phyloP scores from a whole-genome alignment of 1,284 basidiomycete genomes.

The Taiwanofungus camphoratus region DNA sequence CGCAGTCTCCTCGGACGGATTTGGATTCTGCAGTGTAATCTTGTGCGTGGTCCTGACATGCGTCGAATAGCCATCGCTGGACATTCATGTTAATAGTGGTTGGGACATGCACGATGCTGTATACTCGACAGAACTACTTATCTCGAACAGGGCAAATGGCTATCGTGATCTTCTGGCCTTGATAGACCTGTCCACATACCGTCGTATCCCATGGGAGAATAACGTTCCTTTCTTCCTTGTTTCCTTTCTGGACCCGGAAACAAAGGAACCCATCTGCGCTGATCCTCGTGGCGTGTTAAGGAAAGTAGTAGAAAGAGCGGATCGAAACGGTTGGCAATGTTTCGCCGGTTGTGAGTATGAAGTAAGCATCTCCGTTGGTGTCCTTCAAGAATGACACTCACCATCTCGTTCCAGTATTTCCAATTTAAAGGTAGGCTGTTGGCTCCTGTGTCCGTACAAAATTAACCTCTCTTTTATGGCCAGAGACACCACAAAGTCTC shows the following conservation, averaged over 20 bases:
- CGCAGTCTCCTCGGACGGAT: constrained; percentile 76
- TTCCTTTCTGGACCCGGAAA: constrained; percentile 84
- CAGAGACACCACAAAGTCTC: constrained; percentile 75
- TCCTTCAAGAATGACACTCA: not conserved
- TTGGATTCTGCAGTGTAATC: constrained; percentile 90
- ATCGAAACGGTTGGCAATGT: constrained; percentile 49
- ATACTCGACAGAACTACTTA: constrained; percentile 80
- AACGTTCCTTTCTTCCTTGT: constrained; percentile 92
- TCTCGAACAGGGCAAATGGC: constrained; percentile 89
- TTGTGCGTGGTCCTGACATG: constrained; percentile 46
- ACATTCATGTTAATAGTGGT: constrained; percentile 42
- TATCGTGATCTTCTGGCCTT: constrained; percentile 84
- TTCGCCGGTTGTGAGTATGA: constrained; percentile 90
- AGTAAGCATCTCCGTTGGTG: constrained; percentile 36
- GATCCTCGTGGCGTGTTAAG: constrained; percentile 85
- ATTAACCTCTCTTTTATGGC: not conserved
- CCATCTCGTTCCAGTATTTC: constrained; percentile 64
- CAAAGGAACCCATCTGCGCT: constrained; percentile 67
- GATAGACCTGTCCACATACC: constrained; percentile 81
- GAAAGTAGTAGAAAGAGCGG: constrained; percentile 48
- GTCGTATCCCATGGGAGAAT: constrained; percentile 90
- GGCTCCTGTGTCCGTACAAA: not conserved
- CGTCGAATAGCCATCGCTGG: not conserved
- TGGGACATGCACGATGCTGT: constrained; percentile 87
- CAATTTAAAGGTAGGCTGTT: constrained; percentile 73